Conservation (phyloP, 768 basidiomycete genomes). For the Xanthoconium stramineum region DNA sequence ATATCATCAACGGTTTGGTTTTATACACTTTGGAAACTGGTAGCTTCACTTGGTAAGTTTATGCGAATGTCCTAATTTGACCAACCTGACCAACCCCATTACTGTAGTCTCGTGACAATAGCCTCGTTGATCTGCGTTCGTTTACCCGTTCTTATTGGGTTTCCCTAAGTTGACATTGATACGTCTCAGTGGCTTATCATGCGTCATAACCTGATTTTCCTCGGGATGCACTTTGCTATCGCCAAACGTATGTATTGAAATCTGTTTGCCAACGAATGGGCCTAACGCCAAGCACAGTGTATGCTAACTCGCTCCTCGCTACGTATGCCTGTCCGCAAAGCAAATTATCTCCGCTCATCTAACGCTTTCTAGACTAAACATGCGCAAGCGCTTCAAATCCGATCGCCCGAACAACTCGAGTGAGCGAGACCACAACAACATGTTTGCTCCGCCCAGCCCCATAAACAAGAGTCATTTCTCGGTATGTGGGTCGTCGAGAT, state of each 20-base stretch:
- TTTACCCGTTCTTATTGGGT: neutral
- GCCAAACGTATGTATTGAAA: conserved; percentile 26
- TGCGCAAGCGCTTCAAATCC: conserved; percentile 28
- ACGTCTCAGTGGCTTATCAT: conserved; percentile 27
- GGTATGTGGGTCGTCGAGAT: conserved; percentile 6
- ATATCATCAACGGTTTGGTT: conserved; percentile 47
- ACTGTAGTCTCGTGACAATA: conserved; percentile 28
- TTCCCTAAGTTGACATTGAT: neutral
- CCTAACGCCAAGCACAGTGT: conserved; percentile 17
- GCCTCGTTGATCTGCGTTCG: conserved; percentile 34
- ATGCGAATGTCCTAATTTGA: neutral
- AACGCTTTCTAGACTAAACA: conserved; percentile 23
- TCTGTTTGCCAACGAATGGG: too few relatives aligned
- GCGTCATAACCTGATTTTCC: conserved; percentile 36
- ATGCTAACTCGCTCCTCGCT: conserved; percentile 34
- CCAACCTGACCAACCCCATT: neutral
- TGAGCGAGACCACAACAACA: conserved; percentile 22
- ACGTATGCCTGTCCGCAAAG: conserved; percentile 21
- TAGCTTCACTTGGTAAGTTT: conserved; percentile 40
- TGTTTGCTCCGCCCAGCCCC: conserved; percentile 10
- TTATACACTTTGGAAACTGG: conserved; percentile 54
- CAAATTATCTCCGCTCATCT: neutral
- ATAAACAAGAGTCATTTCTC: conserved; percentile 23
- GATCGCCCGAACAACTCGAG: conserved; percentile 26
- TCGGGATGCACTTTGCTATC: conserved; percentile 35